Evolutionary conservation across 257 asterid species (phyloP).

Genomic region (Nicotiana paniculata): DNA sequence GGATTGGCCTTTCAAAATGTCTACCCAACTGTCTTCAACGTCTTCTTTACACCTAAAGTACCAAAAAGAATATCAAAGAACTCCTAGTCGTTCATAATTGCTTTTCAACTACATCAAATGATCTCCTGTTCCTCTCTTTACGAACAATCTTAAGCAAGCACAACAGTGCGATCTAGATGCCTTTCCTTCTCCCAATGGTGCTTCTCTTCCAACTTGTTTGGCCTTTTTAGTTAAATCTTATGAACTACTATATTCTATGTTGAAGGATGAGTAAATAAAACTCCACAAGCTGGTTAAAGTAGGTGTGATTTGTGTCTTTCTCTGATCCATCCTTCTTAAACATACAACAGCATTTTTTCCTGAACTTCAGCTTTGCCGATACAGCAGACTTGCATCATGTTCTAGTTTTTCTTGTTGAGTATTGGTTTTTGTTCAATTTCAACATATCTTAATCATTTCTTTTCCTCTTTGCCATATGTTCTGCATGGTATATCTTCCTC

Average conservation of each 20-base stretch:
- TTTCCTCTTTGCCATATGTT: neutral
- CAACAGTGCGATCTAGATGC: neutral
- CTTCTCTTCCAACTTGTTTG: neutral
- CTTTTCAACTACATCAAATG: neutral
- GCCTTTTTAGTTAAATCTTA: neutral
- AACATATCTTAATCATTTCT: neutral
- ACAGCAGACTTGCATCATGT: neutral
- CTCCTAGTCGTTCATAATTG: neutral
- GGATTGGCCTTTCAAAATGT: neutral
- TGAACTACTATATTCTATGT: too few relatives aligned
- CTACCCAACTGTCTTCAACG: neutral
- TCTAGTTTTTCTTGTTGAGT: neutral
- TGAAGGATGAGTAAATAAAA: too few relatives aligned
- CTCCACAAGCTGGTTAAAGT: too few relatives aligned
- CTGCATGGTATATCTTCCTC: neutral
- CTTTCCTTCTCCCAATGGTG: neutral
- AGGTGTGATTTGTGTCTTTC: too few relatives aligned
- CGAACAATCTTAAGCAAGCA: neutral
- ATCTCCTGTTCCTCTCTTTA: neutral
- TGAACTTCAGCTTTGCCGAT: too few relatives aligned
- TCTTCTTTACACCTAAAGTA: neutral
- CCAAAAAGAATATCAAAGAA: neutral
- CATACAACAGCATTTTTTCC: too few relatives aligned
- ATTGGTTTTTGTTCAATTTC: neutral
- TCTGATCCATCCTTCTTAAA: too few relatives aligned